phyloP scores from a whole-genome alignment of 2,329 filamentous ascomycete species.

The Whalleya microplaca region DNA sequence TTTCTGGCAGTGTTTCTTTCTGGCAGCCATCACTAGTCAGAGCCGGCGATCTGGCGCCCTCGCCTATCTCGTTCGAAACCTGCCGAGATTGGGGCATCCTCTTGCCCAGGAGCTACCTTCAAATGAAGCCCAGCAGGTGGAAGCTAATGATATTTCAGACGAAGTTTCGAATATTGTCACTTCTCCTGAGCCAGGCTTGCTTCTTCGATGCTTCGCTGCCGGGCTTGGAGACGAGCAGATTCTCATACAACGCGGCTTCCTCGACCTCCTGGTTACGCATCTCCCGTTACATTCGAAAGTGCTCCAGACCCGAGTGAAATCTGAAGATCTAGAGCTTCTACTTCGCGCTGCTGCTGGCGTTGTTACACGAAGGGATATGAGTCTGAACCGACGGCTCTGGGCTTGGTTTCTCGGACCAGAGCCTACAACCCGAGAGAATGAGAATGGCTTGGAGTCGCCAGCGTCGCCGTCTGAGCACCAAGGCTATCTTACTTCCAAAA shows the following conservation, averaged over 20 bases:
- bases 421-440: constrained; percentile 52
- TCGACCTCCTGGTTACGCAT: constrained; percentile 90
- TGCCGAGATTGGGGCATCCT: constrained; percentile 70
- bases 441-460: constrained; percentile 52
- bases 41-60: constrained; percentile 84
- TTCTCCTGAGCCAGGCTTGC: constrained; percentile 85
- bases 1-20: constrained; percentile 98
- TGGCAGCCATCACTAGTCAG: constrained; percentile 88
- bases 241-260: constrained; percentile 89
- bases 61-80: constrained; percentile 78
- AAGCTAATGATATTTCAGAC: constrained; percentile 52
- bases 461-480: constrained; percentile 47
- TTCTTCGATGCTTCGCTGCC: constrained; percentile 89
- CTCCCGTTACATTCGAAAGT: constrained; percentile 83
- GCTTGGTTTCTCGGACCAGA: constrained; percentile 91
- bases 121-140: constrained; percentile 37
- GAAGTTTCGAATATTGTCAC: constrained; percentile 70
- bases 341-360: constrained; percentile 84
- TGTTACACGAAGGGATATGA: constrained; percentile 92
- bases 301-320: constrained; percentile 73
- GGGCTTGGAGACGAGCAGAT: constrained; percentile 86
- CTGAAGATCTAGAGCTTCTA: constrained; percentile 78
- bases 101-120: constrained; percentile 39
- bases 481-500: constrained; percentile 58
- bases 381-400: constrained; percentile 92